Evolutionary conservation across 1,284 basidiomycete genomes (phyloP).

Genomic region (Ganoderma lucidum): DNA sequence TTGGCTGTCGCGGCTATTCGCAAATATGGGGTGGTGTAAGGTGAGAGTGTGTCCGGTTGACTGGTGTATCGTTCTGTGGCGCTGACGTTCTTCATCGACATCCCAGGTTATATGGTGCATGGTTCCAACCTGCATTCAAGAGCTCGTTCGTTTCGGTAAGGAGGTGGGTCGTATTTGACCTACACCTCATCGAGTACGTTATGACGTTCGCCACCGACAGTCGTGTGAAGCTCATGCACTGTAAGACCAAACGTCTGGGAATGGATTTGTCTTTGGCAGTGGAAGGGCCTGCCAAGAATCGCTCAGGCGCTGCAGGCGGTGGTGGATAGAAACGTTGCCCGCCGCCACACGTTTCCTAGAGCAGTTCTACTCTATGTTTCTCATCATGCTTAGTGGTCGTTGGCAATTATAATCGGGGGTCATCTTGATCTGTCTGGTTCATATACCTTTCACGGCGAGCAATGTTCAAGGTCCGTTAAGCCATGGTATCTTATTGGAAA

Average conservation of each 20-base stretch:
- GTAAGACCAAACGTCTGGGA: background rate
- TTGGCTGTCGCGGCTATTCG: conserved; percentile 5
- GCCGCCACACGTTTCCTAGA: background rate
- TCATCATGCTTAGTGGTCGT: too few species aligned
- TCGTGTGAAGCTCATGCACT: background rate
- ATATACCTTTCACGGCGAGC: background rate
- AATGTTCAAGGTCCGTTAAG: background rate
- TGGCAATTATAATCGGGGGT: too few species aligned
- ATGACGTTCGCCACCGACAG: background rate
- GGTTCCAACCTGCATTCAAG: background rate
- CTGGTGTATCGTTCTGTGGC: background rate
- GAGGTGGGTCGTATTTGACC: background rate
- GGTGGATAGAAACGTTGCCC: background rate
- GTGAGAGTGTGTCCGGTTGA: background rate
- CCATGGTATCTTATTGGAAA: too few species aligned
- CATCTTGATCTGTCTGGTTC: too few species aligned
- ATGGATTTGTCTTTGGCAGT: background rate
- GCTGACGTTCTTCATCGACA: background rate
- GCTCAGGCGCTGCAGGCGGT: background rate
- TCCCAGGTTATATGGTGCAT: background rate
- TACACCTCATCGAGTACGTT: background rate
- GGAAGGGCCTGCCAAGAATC: background rate
- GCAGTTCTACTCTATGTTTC: too few species aligned
- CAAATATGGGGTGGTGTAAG: background rate
- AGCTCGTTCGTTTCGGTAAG: background rate